Percentiles rank a stretch among this genome's conserved stretches.
Evolutionary conservation across 169 alveolate genomes (phyloP).

Genomic region (Plasmodium inui): DNA sequence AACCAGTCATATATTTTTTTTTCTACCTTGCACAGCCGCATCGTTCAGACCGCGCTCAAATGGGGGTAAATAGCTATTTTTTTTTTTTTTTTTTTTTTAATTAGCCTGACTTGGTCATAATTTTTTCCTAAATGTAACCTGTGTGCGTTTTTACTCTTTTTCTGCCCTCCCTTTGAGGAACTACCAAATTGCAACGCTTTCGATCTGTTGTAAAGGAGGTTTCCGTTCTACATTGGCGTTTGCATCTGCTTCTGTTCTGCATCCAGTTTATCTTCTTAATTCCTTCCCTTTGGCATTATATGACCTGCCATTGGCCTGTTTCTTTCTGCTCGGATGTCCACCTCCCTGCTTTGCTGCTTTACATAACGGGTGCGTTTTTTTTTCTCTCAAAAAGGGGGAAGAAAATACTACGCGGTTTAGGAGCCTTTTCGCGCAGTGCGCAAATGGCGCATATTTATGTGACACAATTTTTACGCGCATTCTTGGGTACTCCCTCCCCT

Average conservation of each 20-base stretch:
- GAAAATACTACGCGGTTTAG: background rate
- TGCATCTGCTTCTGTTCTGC: background rate
- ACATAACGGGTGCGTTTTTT: background rate
- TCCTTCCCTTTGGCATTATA: background rate
- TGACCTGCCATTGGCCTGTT: background rate
- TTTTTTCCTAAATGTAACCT: background rate
- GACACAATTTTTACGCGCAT: background rate
- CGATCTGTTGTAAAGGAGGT: slow-evolving; percentile 32
- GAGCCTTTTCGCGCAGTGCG: background rate
- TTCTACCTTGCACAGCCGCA: background rate
- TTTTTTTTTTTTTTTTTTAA: slow-evolving; percentile 1
- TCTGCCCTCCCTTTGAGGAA: background rate
- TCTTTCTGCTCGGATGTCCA: background rate
- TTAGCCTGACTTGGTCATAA: slow-evolving; percentile 22
- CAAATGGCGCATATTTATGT: too few species aligned
- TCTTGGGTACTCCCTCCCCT: background rate
- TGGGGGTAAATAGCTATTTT: slow-evolving; percentile 7
- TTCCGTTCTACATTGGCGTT: background rate
- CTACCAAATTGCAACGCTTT: slow-evolving; percentile 17
- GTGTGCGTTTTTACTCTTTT: background rate
- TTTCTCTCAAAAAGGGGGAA: background rate
- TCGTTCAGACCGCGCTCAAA: background rate
- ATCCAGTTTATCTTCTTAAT: background rate
- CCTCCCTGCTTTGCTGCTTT: background rate
- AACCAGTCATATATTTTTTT: background rate